A percentile compares a stretch with the other conserved stretches of the same genome.
These are phyloP conservation scores for Stachybotrys chlorohalonatus DNA, from an alignment of 2,329 filamentous ascomycete genomes.

Conservation along the genomic window DNA sequence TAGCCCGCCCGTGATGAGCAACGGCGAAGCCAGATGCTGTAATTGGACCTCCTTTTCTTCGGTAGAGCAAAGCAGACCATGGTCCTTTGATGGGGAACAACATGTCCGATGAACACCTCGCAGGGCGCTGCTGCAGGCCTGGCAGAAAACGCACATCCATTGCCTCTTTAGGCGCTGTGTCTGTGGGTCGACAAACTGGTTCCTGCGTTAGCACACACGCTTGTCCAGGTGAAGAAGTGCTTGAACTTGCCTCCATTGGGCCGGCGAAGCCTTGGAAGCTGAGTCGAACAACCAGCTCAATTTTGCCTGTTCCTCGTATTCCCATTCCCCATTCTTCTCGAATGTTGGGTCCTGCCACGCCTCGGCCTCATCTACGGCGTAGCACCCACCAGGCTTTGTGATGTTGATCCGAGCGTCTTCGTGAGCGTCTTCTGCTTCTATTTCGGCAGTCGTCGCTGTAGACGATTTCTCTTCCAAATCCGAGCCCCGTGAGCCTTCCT, in stretches of 20 bases:
- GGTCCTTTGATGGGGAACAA: no score
- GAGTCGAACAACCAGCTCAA: not conserved
- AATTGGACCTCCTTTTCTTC: not conserved
- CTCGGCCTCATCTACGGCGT: not conserved
- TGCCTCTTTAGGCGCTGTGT: constrained; percentile 5
- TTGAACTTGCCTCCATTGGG: not conserved
- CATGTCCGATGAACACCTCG: not conserved
- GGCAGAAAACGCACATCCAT: constrained; percentile 1
- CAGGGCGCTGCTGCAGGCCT: not conserved
- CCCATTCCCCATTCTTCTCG: no score
- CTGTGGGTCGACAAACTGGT: constrained; percentile 18
- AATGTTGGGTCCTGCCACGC: not conserved
- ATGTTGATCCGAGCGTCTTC: not conserved
- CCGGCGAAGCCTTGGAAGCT: not conserved
- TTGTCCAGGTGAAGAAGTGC: not conserved
- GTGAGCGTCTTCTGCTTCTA: not conserved
- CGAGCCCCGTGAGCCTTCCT: not conserved
- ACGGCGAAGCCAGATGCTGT: not conserved
- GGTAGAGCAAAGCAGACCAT: no score
- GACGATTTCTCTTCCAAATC: not conserved
- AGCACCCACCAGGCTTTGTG: not conserved
- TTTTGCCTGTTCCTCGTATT: not conserved
- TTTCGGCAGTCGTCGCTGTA: not conserved
- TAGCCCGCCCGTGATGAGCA: not conserved
- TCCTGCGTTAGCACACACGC: constrained; percentile 17